Evolutionary conservation across 768 basidiomycete genomes (phyloP), one percentile per base, ranked within the genome.

Genomic region (Lanmaoa rubissima): DNA sequence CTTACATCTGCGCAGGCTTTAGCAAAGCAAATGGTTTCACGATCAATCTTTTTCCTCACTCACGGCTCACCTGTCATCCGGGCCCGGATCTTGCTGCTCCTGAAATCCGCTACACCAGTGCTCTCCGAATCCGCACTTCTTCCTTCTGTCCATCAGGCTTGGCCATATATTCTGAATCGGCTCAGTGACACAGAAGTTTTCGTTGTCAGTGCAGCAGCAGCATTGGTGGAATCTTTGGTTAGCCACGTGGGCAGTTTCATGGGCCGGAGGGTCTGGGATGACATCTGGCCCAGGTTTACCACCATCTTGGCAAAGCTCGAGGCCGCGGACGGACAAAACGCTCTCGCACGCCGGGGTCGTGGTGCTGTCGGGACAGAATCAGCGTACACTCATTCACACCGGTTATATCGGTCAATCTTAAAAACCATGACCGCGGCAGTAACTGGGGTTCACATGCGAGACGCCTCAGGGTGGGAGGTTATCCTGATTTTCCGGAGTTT

Each of bases 101-200:
- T 99, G 40, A 75, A 82, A 13, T 82, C 85, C 1, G 85, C 94
- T 2, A 83, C 91, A 4, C 82, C 88, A 0, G 85, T 94, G 7
- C 76, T 86, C 21, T 81, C 80, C 0, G 87, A 87, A 64, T 82
- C 86, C 13, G 83, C 88, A 16, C 80, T 98, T 17, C 80, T 98
- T 40, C 90, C 94, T 2, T 80, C 89, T 5, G 82, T 98, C 36
- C 91, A 98, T 71, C 81, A 82, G 21, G 88, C 91, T 2, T 99
- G 97, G 97, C 92, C 93, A n/a, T 92, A 88, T 70, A 84, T 99
- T 62, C 74, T 98, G 53, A 93, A 93, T 62, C 82, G 96, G 9
- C 77, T 98, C 13, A 68, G 71, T 14, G 92, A 94, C 65, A 43
- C 77, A 0, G 89, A 94, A 66, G 75, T 85, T 0, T 94, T 85